These are phyloP conservation scores for Pisolithus albus DNA, from an alignment of 768 basidiomycete species.

Conservation along the genomic window DNA sequence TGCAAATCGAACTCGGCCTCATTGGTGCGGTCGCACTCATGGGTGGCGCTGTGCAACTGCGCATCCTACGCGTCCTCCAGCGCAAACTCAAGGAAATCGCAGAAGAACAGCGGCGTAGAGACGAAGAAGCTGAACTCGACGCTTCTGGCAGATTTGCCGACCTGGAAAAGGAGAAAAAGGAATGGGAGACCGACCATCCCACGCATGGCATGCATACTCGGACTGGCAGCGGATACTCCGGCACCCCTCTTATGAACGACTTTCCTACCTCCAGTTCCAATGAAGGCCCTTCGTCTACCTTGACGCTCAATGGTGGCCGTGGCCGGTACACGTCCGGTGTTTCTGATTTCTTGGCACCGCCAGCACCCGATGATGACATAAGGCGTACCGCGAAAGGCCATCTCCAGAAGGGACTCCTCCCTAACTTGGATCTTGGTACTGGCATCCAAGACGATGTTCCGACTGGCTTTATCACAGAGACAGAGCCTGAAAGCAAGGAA, in stretches of 20 bases:
- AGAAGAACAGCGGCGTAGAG: constrained; percentile 63
- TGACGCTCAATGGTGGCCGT: constrained; percentile 47
- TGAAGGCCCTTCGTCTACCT: constrained; percentile 36
- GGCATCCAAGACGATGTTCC: constrained; percentile 75
- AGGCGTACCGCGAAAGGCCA: constrained; percentile 48
- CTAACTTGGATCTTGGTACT: constrained; percentile 66
- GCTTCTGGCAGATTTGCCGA: constrained; percentile 64
- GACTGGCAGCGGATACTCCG: constrained; percentile 57
- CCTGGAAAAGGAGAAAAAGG: constrained; percentile 61
- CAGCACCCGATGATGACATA: constrained; percentile 55
- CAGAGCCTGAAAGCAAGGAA: constrained; percentile 21
- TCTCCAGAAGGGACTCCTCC: constrained; percentile 47
- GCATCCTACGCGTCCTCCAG: constrained; percentile 74
- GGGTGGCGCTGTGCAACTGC: constrained; percentile 86
- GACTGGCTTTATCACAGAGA: constrained; percentile 53
- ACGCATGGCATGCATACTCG: constrained; percentile 53
- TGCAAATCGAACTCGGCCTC: constrained; percentile 91
- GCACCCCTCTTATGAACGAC: constrained; percentile 61
- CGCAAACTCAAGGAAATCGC: constrained; percentile 74
- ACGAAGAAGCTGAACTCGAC: constrained; percentile 68
- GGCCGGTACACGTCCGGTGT: constrained; percentile 57
- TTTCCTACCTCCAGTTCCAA: constrained; percentile 45
- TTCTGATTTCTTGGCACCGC: constrained; percentile 66
- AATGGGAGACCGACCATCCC: constrained; percentile 87
- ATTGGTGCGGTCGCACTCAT: constrained; percentile 77